These are phyloP conservation scores for Penicillium crystallinum DNA, from an alignment of 495 filamentous ascomycete genomes.

Conservation along the genomic window DNA sequence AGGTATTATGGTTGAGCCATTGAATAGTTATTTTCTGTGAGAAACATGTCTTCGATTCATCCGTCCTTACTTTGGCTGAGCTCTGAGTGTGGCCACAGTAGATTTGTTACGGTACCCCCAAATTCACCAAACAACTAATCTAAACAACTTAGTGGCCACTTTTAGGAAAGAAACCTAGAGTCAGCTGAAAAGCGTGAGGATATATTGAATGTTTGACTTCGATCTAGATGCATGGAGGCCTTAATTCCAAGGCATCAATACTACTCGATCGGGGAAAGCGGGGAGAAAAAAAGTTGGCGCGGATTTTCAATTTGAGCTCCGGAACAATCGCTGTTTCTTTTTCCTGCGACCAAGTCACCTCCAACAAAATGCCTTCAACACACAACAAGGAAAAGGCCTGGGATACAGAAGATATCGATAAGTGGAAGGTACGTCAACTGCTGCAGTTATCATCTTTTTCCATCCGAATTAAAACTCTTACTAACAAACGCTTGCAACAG, in stretches of 20 bases:
- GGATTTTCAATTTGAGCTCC: slow-evolving; percentile 25
- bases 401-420: slow-evolving; percentile 97
- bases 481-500: slow-evolving; percentile 27
- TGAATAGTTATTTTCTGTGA: too few relatives aligned
- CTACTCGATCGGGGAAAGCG: slow-evolving; percentile 30
- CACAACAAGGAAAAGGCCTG: slow-evolving; percentile 94
- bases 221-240: slow-evolving; percentile 8
- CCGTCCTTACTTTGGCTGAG: too few relatives aligned
- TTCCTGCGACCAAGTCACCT: slow-evolving; percentile 7
- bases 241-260: slow-evolving; percentile 9
- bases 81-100: too few relatives aligned
- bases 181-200: not conserved
- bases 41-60: too few relatives aligned
- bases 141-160: too few relatives aligned
- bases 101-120: too few relatives aligned
- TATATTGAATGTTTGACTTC: not conserved
- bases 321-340: slow-evolving; percentile 12
- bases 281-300: slow-evolving; percentile 40
- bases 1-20: too few relatives aligned
- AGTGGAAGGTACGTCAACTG: slow-evolving; percentile 68
- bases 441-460: not conserved
- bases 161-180: not conserved
- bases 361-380: slow-evolving; percentile 75
- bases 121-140: too few relatives aligned
- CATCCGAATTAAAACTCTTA: not conserved